Percentiles rank a stretch among this genome's conserved stretches.
These are phyloP conservation scores for Ophiognomonia clavigignenti-juglandacearum DNA, from an alignment of 2,329 filamentous ascomycete genomes.

Conservation along the genomic window DNA sequence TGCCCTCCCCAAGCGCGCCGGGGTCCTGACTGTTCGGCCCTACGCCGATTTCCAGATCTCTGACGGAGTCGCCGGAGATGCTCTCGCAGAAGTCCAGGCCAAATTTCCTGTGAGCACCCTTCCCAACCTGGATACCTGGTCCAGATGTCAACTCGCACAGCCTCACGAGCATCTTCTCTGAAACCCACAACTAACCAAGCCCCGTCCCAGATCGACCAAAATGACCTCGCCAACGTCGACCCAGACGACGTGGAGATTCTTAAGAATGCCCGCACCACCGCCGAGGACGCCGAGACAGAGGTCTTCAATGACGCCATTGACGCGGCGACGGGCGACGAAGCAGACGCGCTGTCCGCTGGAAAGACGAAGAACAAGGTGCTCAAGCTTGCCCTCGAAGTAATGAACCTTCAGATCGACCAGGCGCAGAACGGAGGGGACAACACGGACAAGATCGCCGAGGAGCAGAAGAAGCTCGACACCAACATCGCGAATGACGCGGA, in stretches of 20 bases:
- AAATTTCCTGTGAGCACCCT: slow-evolving; percentile 43
- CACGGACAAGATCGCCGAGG: slow-evolving; percentile 36
- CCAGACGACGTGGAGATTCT: slow-evolving; percentile 45
- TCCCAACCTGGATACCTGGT: too few species aligned
- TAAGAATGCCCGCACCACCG: slow-evolving; percentile 41
- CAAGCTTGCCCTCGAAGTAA: slow-evolving; percentile 49
- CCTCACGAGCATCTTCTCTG: too few species aligned
- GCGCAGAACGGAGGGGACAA: slow-evolving; percentile 41
- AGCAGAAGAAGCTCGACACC: slow-evolving; percentile 47
- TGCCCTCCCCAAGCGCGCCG: slow-evolving; percentile 23
- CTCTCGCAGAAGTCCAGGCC: slow-evolving; percentile 46
- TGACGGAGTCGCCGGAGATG: slow-evolving; percentile 46
- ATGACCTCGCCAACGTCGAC: slow-evolving; percentile 41
- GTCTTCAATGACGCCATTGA: slow-evolving; percentile 51
- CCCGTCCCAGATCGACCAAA: slow-evolving; percentile 35
- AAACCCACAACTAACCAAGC: neutral
- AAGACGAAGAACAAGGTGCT: slow-evolving; percentile 34
- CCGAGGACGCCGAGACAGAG: slow-evolving; percentile 49
- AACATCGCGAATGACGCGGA: slow-evolving; percentile 40
- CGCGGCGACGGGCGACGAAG: slow-evolving; percentile 36
- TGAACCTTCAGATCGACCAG: slow-evolving; percentile 45
- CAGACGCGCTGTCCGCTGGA: slow-evolving; percentile 36
- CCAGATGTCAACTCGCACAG: too few species aligned
- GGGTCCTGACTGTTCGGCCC: slow-evolving; percentile 23
- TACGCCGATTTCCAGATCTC: slow-evolving; percentile 44